Conservation (phyloP, 345 rosid species). For the Kernera saxatilis region DNA sequence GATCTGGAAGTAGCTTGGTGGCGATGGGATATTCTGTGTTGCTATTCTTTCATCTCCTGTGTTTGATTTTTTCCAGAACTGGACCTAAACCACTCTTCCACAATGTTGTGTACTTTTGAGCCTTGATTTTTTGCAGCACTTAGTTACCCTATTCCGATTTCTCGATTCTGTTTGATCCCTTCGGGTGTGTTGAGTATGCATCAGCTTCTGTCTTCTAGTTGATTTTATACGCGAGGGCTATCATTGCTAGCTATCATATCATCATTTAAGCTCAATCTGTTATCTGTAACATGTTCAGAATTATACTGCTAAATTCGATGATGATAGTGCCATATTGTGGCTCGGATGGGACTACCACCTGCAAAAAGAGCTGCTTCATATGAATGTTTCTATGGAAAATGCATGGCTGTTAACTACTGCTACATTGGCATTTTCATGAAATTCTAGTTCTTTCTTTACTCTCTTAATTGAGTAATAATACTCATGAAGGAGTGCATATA, state of each 20-base stretch:
- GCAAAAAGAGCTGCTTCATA: too few relatives aligned
- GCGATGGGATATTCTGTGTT: background rate
- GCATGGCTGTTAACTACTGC: background rate
- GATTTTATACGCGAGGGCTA: background rate
- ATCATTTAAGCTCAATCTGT: background rate
- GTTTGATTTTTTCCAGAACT: background rate
- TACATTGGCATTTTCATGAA: background rate
- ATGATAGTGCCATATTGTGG: background rate
- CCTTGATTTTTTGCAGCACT: background rate
- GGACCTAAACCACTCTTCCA: background rate
- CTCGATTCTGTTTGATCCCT: background rate
- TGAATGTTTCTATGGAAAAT: too few relatives aligned
- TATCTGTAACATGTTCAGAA: background rate
- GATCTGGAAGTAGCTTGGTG: constrained; percentile 7
- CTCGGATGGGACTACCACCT: too few relatives aligned
- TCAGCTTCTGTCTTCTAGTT: background rate
- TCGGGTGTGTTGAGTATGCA: background rate
- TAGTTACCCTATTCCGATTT: background rate
- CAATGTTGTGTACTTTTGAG: background rate
- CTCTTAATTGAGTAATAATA: background rate
- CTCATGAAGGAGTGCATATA: background rate
- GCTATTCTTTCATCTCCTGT: background rate
- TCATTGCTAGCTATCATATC: background rate
- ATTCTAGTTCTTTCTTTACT: background rate
- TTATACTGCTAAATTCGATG: background rate